Percentiles rank a stretch among this genome's conserved stretches.
Evolutionary conservation across 371 early-diverging fungal genomes (phyloP).

Genomic region (Mortierella sp.): DNA sequence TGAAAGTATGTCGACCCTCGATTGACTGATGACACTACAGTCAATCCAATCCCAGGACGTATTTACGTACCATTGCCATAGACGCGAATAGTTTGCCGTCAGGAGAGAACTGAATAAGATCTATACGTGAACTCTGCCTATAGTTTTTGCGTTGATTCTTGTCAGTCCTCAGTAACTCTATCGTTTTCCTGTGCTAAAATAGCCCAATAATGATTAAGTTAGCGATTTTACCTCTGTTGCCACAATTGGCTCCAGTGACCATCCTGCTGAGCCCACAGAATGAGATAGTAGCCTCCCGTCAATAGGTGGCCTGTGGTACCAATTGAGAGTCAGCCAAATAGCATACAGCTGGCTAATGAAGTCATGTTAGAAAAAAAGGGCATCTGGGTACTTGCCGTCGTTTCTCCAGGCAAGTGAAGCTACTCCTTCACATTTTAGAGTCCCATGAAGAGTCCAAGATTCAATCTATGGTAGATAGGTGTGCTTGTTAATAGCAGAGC

Average conservation of each 20-base stretch:
- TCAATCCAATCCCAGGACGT: neutral
- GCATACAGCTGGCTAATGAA: neutral
- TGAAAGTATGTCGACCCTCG: no score
- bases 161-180: neutral
- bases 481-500: neutral
- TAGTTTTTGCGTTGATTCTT: neutral
- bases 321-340: neutral
- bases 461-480: constrained; percentile 20
- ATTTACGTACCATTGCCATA: constrained; percentile 66
- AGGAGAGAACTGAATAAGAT: constrained; percentile 73
- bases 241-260: constrained; percentile 29
- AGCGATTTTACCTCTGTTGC: constrained; percentile 32
- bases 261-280: constrained; percentile 24
- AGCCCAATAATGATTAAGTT: neutral
- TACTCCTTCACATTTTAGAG: constrained; percentile 35
- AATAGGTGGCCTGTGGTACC: constrained; percentile 14
- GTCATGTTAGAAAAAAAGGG: neutral
- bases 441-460: constrained; percentile 31
- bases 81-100: constrained; percentile 78
- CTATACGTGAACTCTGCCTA: constrained; percentile 43
- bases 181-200: neutral
- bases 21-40: neutral
- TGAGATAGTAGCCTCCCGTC: constrained; percentile 29
- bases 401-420: constrained; percentile 52
- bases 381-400: constrained; percentile 27